These are phyloP conservation scores for Dothideomycetes sp. DNA, from an alignment of 2,329 filamentous ascomycete species.

Conservation along the genomic window DNA sequence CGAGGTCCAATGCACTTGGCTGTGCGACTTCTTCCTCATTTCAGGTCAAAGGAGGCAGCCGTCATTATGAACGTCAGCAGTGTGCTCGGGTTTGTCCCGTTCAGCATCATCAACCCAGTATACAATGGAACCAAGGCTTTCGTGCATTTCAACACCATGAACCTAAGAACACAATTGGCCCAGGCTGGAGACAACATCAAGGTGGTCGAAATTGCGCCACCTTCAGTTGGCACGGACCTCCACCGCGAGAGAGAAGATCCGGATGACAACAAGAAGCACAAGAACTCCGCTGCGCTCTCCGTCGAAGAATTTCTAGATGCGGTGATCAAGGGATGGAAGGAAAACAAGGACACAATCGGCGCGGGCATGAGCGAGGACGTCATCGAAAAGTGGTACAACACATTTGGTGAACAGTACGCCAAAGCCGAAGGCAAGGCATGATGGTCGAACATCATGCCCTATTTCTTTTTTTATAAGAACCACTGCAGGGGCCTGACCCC, in stretches of 20 bases:
- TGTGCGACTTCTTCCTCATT: constrained; percentile 41
- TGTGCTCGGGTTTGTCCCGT: constrained; percentile 45
- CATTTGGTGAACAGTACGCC: constrained; percentile 21
- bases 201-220: constrained; percentile 44
- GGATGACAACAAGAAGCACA: constrained; percentile 50
- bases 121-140: constrained; percentile 54
- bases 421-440: constrained; percentile 18
- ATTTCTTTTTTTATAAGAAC: too few species aligned
- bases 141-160: constrained; percentile 49
- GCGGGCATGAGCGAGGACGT: constrained; percentile 37
- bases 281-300: constrained; percentile 39
- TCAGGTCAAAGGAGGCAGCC: constrained; percentile 35
- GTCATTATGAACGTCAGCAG: constrained; percentile 48
- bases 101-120: constrained; percentile 46
- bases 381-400: constrained; percentile 30
- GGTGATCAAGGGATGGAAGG: constrained; percentile 36
- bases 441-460: too few species aligned
- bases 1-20: constrained; percentile 49
- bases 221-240: constrained; percentile 37
- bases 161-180: constrained; percentile 43
- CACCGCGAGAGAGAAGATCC: constrained; percentile 48
- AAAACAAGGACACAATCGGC: constrained; percentile 40
- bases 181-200: constrained; percentile 32
- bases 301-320: constrained; percentile 48
- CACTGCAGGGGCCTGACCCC: too few species aligned